A percentile compares a stretch with the other conserved stretches of the same genome.
Conservation (phyloP, 1,139 yeast species). For the Geotrichum macrosporum region DNA sequence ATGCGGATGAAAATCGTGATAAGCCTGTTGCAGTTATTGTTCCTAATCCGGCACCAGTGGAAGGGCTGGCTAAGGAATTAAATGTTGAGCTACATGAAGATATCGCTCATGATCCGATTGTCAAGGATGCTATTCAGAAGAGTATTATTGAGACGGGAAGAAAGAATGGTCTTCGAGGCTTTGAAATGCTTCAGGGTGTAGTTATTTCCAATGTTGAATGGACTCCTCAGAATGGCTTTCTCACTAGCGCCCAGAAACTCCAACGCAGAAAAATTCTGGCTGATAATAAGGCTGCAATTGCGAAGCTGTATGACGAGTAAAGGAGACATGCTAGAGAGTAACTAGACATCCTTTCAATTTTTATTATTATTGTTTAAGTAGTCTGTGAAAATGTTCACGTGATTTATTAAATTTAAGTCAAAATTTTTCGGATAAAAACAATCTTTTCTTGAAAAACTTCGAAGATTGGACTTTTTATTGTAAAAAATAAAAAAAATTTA, state of each 20-base stretch:
- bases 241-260: slow-evolving; percentile 92
- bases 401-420: too few relatives aligned
- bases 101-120: slow-evolving; percentile 54
- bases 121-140: slow-evolving; percentile 53
- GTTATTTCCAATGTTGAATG: slow-evolving; percentile 86
- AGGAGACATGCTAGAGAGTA: too few relatives aligned
- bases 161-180: slow-evolving; percentile 75
- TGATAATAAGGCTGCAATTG: slow-evolving; percentile 39
- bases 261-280: slow-evolving; percentile 88
- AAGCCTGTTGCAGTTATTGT: slow-evolving; percentile 90
- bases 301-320: slow-evolving; percentile 14
- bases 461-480: too few relatives aligned
- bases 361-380: too few relatives aligned
- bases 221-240: slow-evolving; percentile 95
- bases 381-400: too few relatives aligned
- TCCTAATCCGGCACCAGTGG: slow-evolving; percentile 68
- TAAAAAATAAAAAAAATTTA: too few relatives aligned
- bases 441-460: too few relatives aligned
- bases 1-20: slow-evolving; percentile 80
- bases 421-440: too few relatives aligned
- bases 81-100: slow-evolving; percentile 52
- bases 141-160: slow-evolving; percentile 70
- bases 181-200: slow-evolving; percentile 76
- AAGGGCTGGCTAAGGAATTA: slow-evolving; percentile 53
- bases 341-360: too few relatives aligned